Base-by-base conservation (phyloP, 495 filamentous ascomycete species). In the Echria macrotheca region DNA sequence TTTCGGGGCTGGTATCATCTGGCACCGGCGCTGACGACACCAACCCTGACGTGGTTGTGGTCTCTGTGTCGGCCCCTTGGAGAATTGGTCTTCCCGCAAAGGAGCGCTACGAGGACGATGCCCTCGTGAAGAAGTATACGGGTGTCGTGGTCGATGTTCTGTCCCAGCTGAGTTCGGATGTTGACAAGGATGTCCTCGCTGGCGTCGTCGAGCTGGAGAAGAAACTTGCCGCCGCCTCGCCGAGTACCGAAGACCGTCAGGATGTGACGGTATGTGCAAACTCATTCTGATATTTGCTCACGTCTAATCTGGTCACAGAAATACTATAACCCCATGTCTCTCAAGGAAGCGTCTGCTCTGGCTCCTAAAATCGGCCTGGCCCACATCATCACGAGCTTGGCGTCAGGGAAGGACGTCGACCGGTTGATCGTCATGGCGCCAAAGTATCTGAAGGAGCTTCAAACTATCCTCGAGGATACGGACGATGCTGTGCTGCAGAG, bases 21-120 rank as follows among this genome's bases (percentile, higher is more conserved):
- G 61, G 58, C 45, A 65, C 75, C 47, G 67, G 70, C 39, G 79
- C 79, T 50, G 69, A 75, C 54, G 81, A 85, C 55, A 74, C 76
- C 58, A 74, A 82, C 55, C 81, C 81, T 21, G 81, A 84, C 57
- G 73, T 70, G 22, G 72, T 81, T 21, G 71, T 70, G 23, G 67
- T 82, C 8, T 70, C 70, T 44, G 61, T 78, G 2, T 67, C 62
- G 1, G 76, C 81, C 5, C 76, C 76, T 26, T 61, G 61, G 9
- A 44, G 58, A 23, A 79, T 83, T 52, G 81, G 81, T 12, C 72
- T 85, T 21, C 79, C 81, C 18, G 71, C 80, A 2, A 76, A 81
- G 49, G 79, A 85, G 56, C 80, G 79, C 40, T 85, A 85, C 52
- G 73, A 81, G 44, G 74, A 83, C 49, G 71, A 70, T 0, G 55